phyloP scores from a whole-genome alignment of 2,329 filamentous ascomycete genomes.

The Penicillium crustosum region DNA sequence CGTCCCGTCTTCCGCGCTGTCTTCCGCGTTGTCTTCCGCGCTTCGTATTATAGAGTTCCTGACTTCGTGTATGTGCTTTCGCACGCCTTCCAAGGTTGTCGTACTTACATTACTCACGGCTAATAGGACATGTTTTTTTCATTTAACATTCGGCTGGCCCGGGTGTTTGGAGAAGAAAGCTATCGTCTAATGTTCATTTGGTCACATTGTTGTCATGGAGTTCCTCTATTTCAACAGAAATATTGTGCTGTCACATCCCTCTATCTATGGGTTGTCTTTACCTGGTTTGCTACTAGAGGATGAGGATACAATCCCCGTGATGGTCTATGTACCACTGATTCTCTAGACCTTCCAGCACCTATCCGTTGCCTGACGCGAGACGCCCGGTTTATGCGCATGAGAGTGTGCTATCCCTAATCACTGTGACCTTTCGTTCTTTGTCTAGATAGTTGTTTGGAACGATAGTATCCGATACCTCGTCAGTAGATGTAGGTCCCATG shows the following conservation, averaged over 20 bases:
- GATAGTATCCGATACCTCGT: background rate
- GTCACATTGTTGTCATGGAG: background rate
- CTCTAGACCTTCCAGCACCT: background rate
- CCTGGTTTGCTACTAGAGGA: background rate
- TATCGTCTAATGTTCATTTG: background rate
- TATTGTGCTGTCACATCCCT: background rate
- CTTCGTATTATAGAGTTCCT: constrained; percentile 23
- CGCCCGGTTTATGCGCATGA: background rate
- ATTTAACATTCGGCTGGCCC: constrained; percentile 55
- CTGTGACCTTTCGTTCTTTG: background rate
- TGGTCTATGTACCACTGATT: background rate
- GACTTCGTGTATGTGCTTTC: constrained; percentile 68
- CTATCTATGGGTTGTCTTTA: background rate
- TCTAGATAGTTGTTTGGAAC: background rate
- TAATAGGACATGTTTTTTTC: constrained; percentile 62
- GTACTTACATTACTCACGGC: constrained; percentile 71
- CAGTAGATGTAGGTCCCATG: background rate
- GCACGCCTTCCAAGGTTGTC: constrained; percentile 48
- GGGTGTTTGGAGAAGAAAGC: constrained; percentile 49
- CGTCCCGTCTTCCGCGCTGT: no score
- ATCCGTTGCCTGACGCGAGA: background rate
- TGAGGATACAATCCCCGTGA: no score
- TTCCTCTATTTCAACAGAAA: background rate
- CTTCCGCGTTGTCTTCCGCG: no score
- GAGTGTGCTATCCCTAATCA: background rate